Base-by-base conservation (phyloP, 441 rosid species). In the Brassica hybrid region DNA sequence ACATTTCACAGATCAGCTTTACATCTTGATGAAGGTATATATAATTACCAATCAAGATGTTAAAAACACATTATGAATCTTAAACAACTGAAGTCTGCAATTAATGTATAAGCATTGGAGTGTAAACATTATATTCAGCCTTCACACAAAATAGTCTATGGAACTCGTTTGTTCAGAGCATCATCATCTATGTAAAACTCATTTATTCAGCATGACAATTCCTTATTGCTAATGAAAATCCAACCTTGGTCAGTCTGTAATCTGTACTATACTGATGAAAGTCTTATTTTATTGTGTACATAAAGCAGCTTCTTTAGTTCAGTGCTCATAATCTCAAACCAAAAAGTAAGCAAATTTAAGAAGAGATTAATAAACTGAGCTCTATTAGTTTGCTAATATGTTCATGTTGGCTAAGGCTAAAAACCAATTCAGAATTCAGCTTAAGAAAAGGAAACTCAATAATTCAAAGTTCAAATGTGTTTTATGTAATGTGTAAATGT, bases 1-100 rank as follows among this genome's bases (percentile, higher is more conserved):
- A 66, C 77, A 48, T 36, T 58, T 60, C 3, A 71, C 32, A 6
- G 3, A 45, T 66, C 64, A 66, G 27, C 16, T 60, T 45, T 19
- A 41, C 56, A 63, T 63, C 17, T 70, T 54, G 59, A 62, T 36
- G 48, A 23, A 69, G 8, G 32, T 48, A 59, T 27, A 4, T 18
- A 60, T 9, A 7, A 56, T 8, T 13, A 27, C 38, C 18, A 9
- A 65, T 10, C 54, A 1, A 27, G 13, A 3, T 45, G 67, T 16
- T 34, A 30, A n/a, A 57, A 16, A 0, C 59, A 66, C 16, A 30
- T 7, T n/a, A 68, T 10, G 41, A 60, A 67, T 36, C 34, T 8
- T n/a, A 54, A 1, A 70, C 19, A 12, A 3, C 14, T 13, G 4
- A 41, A 67, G 50, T 67, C 48, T 54, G 48, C 41, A 69, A 52